Evolutionary conservation across 2,329 filamentous ascomycete genomes (phyloP).

Genomic region (Amauroascus verrucosus): DNA sequence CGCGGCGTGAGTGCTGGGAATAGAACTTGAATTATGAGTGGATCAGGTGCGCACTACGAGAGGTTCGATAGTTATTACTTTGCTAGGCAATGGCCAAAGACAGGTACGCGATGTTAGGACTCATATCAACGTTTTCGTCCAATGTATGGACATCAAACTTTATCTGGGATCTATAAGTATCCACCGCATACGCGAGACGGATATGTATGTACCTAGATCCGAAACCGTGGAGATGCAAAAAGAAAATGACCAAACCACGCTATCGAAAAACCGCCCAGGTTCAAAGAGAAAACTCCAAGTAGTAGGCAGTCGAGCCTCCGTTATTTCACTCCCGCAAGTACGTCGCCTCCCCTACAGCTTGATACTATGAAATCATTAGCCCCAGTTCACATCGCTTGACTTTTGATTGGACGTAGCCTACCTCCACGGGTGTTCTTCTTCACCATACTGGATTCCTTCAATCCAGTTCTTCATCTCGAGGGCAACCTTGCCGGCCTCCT

Average conservation of each 20-base stretch:
- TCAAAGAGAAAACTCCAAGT: not conserved
- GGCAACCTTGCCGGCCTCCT: conserved; percentile 83
- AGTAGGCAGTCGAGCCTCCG: not conserved
- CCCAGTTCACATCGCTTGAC: not conserved
- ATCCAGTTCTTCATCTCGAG: conserved; percentile 93
- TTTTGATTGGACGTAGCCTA: conserved; percentile 31
- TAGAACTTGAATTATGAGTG: no score
- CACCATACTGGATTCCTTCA: conserved; percentile 87
- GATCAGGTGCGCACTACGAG: no score
- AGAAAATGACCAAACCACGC: not conserved
- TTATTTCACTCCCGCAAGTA: not conserved
- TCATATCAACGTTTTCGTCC: not conserved
- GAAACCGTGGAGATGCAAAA: not conserved
- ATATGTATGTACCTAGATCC: not conserved
- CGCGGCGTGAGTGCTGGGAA: no score
- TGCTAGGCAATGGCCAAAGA: no score
- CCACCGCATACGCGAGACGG: not conserved
- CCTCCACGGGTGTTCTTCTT: conserved; percentile 88
- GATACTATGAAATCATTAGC: conserved; percentile 5
- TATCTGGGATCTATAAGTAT: conserved; percentile 1
- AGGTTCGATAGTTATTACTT: no score
- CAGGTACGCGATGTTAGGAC: no score
- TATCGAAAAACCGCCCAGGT: not conserved
- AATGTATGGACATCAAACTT: not conserved
- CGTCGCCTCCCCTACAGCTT: conserved; percentile 9